phyloP scores from a whole-genome alignment of 305 asterid species.

The Andrographis paniculata region DNA sequence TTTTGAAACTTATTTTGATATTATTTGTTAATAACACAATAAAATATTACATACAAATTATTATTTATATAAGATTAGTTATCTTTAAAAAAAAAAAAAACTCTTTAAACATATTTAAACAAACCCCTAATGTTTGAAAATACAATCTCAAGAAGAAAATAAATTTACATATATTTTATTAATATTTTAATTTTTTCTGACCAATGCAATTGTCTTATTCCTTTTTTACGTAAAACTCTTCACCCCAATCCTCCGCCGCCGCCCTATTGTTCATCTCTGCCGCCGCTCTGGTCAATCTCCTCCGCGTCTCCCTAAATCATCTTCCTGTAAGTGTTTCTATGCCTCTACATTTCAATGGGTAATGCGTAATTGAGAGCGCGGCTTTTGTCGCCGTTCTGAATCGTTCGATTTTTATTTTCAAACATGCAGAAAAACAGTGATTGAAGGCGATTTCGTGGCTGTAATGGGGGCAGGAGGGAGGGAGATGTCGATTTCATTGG shows the following conservation, averaged over 20 bases:
- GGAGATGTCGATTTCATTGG: conserved; percentile 60
- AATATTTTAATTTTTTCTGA: too few species aligned
- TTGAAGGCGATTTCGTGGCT: background rate
- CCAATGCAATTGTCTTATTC: too few species aligned
- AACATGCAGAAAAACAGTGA: background rate
- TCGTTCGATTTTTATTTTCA: background rate
- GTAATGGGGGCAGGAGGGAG: conserved; percentile 59
- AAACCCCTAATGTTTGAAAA: too few species aligned
- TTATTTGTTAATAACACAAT: too few species aligned
- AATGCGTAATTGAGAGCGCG: background rate
- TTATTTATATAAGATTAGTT: too few species aligned
- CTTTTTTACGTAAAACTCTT: background rate
- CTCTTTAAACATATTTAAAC: too few species aligned
- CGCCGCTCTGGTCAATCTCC: background rate
- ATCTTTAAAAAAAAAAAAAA: too few species aligned
- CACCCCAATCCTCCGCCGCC: background rate
- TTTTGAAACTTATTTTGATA: too few species aligned
- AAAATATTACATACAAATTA: too few species aligned
- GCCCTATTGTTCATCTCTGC: background rate
- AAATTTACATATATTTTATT: too few species aligned
- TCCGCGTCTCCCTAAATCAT: background rate
- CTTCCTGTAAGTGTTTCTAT: background rate
- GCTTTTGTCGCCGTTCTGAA: too few species aligned
- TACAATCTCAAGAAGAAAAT: too few species aligned
- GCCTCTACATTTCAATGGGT: background rate